These are phyloP conservation scores for Pythium pyrilobum DNA, from an alignment of 352 stramenopile species.

Conservation along the genomic window DNA sequence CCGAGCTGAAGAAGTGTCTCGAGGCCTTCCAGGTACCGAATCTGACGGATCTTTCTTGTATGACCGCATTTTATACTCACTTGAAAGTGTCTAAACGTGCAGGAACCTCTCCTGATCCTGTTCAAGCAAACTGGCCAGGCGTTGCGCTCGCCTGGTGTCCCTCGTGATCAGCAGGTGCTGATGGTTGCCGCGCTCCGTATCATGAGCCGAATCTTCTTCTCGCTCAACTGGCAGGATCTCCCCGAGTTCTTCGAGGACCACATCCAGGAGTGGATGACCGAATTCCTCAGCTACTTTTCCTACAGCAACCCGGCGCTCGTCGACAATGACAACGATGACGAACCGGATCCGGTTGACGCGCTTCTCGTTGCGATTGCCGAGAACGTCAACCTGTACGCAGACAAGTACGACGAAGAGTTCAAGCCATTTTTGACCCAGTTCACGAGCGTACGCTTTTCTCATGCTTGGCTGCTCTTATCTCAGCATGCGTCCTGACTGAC, in stretches of 20 bases:
- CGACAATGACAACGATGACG: conserved; percentile 90
- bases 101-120: conserved; percentile 64
- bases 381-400: conserved; percentile 97
- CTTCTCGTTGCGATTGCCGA: conserved; percentile 95
- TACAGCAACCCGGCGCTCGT: conserved; percentile 93
- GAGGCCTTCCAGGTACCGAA: conserved; percentile 73
- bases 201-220: conserved; percentile 97
- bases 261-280: conserved; percentile 94
- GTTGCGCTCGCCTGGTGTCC: conserved; percentile 33
- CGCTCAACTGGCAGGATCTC: conserved; percentile 98
- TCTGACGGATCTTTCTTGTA: too few species aligned
- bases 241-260: conserved; percentile 99
- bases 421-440: conserved; percentile 94
- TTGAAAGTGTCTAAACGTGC: background rate
- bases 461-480: background rate
- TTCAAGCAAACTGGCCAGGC: conserved; percentile 66
- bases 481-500: too few species aligned
- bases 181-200: conserved; percentile 85
- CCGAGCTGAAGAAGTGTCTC: conserved; percentile 95
- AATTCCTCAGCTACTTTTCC: conserved; percentile 93
- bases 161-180: conserved; percentile 48
- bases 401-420: conserved; percentile 99
- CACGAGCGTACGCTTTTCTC: conserved; percentile 41
- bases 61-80: too few species aligned
- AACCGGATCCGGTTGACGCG: conserved; percentile 89